phyloP scores from a whole-genome alignment of 2,329 filamentous ascomycete species.

The Colletotrichum salicis region DNA sequence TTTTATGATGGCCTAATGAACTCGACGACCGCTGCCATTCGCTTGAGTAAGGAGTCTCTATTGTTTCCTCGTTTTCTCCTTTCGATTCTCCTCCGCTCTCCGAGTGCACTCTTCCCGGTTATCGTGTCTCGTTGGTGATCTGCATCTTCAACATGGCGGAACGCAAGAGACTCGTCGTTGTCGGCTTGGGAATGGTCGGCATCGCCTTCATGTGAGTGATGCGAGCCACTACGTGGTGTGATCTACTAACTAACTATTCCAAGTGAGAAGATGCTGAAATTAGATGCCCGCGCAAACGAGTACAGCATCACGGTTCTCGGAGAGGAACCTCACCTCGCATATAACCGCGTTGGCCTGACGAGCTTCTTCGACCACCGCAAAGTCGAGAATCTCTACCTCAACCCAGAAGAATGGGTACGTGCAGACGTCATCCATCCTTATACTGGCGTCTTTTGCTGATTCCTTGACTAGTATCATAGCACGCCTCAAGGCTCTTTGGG shows the following conservation, averaged over 20 bases:
- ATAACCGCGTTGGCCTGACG: constrained; percentile 90
- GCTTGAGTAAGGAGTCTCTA: neutral
- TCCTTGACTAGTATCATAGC: constrained; percentile 68
- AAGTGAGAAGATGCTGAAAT: constrained; percentile 89
- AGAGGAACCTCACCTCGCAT: constrained; percentile 87
- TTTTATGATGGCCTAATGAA: neutral
- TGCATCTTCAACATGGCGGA: constrained; percentile 48
- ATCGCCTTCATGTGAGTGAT: constrained; percentile 83
- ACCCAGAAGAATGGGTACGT: constrained; percentile 82
- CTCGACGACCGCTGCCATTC: neutral
- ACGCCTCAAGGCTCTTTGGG: constrained; percentile 75
- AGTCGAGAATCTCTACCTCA: constrained; percentile 89
- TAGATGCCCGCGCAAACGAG: constrained; percentile 78
- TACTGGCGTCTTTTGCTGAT: neutral
- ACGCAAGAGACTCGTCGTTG: constrained; percentile 79
- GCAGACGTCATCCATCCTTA: neutral
- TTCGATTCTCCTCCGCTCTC: neutral
- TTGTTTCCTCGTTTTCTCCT: neutral
- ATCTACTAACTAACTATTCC: neutral
- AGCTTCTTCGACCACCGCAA: constrained; percentile 88
- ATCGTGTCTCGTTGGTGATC: neutral
- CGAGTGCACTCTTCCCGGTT: neutral
- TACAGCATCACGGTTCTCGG: constrained; percentile 88
- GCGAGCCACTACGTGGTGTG: neutral
- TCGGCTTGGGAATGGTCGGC: constrained; percentile 92